Evolutionary conservation across 2,329 filamentous ascomycete genomes (phyloP).

Genomic region (Aureobasidium vineae): DNA sequence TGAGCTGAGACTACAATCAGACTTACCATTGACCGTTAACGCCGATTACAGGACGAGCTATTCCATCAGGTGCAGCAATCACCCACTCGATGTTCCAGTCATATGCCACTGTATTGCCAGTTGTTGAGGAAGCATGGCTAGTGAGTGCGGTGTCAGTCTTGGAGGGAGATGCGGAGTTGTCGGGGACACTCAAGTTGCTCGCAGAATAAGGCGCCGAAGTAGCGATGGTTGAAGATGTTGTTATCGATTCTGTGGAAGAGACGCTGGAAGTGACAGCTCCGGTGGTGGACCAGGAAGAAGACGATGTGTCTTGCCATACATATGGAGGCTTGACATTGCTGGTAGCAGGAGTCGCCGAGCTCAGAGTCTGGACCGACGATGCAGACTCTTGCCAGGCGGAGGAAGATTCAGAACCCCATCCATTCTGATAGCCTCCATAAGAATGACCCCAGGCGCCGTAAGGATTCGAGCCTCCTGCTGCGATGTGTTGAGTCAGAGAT

Average conservation of each 20-base stretch:
- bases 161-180: background rate
- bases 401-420: background rate
- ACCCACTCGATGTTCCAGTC: slow-evolving; percentile 57
- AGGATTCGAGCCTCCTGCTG: background rate
- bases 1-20: too few relatives aligned
- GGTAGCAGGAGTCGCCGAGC: background rate
- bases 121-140: background rate
- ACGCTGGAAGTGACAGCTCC: background rate
- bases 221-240: background rate
- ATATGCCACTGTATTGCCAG: slow-evolving; percentile 45
- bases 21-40: slow-evolving; percentile 65
- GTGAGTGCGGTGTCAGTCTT: background rate
- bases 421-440: slow-evolving; percentile 1
- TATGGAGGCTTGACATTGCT: background rate
- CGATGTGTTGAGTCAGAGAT: background rate
- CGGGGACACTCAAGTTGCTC: background rate
- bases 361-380: background rate
- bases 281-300: background rate
- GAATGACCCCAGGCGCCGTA: background rate
- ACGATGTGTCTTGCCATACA: background rate
- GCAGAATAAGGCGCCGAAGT: background rate
- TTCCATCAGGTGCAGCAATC: slow-evolving; percentile 55
- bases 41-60: slow-evolving; percentile 55
- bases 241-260: background rate
- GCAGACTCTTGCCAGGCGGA: background rate